Percentiles rank a stretch among this genome's conserved stretches.
Conservation (phyloP, 2,329 filamentous ascomycete species). For the Aureobasidium sp. region DNA sequence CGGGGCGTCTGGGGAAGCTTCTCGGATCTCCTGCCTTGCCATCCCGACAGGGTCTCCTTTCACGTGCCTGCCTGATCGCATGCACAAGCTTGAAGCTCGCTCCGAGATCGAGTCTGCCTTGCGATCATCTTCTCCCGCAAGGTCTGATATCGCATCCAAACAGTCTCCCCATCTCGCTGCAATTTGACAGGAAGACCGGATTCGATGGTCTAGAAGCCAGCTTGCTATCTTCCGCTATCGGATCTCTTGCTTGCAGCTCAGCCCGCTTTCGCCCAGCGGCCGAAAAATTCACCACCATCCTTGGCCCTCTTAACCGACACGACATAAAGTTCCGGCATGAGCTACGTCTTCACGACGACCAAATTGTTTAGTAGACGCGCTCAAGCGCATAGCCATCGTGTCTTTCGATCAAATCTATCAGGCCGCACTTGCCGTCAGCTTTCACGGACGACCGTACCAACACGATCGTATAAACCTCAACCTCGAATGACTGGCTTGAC, state of each 20-base stretch:
- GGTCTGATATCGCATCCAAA: not conserved
- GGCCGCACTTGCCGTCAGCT: not conserved
- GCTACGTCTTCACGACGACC: not conserved
- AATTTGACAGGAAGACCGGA: not conserved
- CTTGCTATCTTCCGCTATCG: slow-evolving; percentile 2
- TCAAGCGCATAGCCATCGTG: not conserved
- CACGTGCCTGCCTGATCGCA: not conserved
- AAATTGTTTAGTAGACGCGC: not conserved
- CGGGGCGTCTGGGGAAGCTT: not conserved
- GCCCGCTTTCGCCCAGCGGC: slow-evolving; percentile 12
- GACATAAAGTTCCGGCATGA: not conserved
- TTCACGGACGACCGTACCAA: not conserved
- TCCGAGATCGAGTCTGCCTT: not conserved
- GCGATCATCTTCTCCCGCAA: not conserved
- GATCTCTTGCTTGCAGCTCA: not conserved
- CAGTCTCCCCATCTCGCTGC: not conserved
- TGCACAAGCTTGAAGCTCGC: not conserved
- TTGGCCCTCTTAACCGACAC: not conserved
- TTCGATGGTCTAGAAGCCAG: not conserved
- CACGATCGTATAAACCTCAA: not conserved
- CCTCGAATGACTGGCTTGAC: not conserved
- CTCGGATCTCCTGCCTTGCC: not conserved
- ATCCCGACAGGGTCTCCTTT: not conserved
- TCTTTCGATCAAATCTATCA: no score
- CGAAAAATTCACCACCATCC: not conserved